Conservation (phyloP, 1,284 basidiomycete species). For the Puccinia hordei region DNA sequence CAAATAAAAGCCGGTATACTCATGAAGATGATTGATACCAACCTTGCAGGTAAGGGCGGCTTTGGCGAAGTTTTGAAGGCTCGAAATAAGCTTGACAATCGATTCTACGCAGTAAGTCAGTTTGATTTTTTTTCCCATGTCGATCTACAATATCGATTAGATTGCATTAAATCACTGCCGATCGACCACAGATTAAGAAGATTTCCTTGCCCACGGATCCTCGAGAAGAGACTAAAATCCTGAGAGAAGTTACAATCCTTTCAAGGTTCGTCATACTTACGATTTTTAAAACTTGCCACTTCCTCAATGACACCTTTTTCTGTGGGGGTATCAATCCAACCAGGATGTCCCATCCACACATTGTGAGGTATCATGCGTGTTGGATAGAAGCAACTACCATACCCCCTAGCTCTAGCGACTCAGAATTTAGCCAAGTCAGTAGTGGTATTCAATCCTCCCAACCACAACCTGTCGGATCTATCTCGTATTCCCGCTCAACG, state of each 20-base stretch:
- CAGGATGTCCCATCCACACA: constrained; percentile 48
- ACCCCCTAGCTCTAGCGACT: constrained; percentile 13
- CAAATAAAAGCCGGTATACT: background rate
- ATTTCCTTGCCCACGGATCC: constrained; percentile 73
- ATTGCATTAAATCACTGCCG: background rate
- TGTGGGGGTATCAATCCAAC: background rate
- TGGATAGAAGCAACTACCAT: constrained; percentile 38
- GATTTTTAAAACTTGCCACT: background rate
- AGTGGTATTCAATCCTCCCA: background rate
- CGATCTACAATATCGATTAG: background rate
- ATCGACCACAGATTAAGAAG: constrained; percentile 74
- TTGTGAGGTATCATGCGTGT: constrained; percentile 48
- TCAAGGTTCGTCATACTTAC: constrained; percentile 70
- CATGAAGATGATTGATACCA: background rate
- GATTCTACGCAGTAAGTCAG: constrained; percentile 54
- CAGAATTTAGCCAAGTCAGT: constrained; percentile 42
- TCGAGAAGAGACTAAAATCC: constrained; percentile 81
- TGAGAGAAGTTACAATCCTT: constrained; percentile 86
- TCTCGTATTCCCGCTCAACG: constrained; percentile 6
- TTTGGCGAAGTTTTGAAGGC: constrained; percentile 95
- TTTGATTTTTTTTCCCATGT: background rate
- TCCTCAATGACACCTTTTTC: background rate
- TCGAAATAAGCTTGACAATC: constrained; percentile 70
- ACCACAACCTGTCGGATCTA: background rate
- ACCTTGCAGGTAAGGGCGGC: constrained; percentile 72